Evolutionary conservation across 352 stramenopile genomes (phyloP), one percentile per base, ranked within the genome.

Genomic region (Phytophthora tubulina): DNA sequence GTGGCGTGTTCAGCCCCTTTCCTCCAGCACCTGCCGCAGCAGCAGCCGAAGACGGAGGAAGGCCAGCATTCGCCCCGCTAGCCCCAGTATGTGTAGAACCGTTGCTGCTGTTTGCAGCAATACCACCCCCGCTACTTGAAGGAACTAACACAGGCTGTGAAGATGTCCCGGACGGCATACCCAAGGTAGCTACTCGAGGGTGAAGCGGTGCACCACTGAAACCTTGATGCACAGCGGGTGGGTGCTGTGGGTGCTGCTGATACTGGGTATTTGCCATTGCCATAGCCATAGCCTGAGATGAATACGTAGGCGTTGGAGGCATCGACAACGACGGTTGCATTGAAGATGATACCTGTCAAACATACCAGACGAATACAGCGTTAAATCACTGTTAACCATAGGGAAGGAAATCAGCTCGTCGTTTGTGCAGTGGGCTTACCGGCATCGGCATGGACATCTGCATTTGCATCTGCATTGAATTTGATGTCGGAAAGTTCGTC

Each of bases 1-100:
- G 73, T 69, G 89, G 86, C 6, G 88, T 95, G 46, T 88, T 84
- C 15, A 94, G 66, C 33, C 74, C 75, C 60, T 81, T 91, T 3
- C 73, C 82, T 15, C 74, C 73, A 33, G 71, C 70, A 50, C 58
- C 63, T n/a, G 77, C 61, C 36, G 57, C 72, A 3, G 79, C 53
- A 36, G 75, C 55, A 39, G 61, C 72, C 44, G 75, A 67, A 4
- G 78, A 78, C 27, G 83, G 85, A 14, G 79, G 75, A 42, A 83
- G 73, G 13, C 88, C 53, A 4, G 79, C 79, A 60, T 42, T 56
- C 6, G 27, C 57, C 32, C 68, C 60, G 38, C 65, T 79, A 21
- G 21, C 27, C 15, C 10, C 51, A 53, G 44, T 59, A 30, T 49
- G 48, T 35, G 45, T 32, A 38, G 44, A 67, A 44, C 51, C 68